A percentile compares a stretch with the other conserved stretches of the same genome.
Evolutionary conservation across 225 moss, liverwort and hornwort genomes (phyloP).

Genomic region (Pseudoscleropodium purum): DNA sequence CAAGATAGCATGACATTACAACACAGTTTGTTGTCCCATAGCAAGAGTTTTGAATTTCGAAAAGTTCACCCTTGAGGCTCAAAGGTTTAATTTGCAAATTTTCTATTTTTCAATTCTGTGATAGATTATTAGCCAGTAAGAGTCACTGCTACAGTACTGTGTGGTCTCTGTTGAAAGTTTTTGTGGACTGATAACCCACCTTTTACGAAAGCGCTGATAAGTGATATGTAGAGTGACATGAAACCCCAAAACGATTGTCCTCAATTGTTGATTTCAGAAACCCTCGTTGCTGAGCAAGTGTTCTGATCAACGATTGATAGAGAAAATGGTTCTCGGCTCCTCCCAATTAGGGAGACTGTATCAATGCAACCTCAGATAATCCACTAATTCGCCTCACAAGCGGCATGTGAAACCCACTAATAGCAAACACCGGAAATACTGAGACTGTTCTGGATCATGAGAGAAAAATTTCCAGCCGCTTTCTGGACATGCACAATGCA

Average conservation of each 20-base stretch:
- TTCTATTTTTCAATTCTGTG: background rate
- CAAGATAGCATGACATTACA: background rate
- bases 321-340: background rate
- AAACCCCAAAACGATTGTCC: no score
- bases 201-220: background rate
- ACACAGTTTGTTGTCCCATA: background rate
- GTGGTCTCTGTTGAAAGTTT: no score
- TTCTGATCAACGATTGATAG: background rate
- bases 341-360: background rate
- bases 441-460: background rate
- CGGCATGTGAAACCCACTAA: background rate
- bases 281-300: background rate
- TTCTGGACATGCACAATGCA: background rate
- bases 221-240: background rate
- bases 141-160: background rate
- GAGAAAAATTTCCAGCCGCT: background rate
- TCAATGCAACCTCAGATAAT: background rate
- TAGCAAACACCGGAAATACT: background rate
- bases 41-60: background rate
- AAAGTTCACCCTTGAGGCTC: background rate
- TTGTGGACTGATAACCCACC: background rate
- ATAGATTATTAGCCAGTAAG: background rate
- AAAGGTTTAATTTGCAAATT: background rate
- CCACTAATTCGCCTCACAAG: background rate
- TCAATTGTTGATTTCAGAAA: background rate